Evolutionary conservation across 257 asterid species (phyloP).

Genomic region (Echium plantagineum): DNA sequence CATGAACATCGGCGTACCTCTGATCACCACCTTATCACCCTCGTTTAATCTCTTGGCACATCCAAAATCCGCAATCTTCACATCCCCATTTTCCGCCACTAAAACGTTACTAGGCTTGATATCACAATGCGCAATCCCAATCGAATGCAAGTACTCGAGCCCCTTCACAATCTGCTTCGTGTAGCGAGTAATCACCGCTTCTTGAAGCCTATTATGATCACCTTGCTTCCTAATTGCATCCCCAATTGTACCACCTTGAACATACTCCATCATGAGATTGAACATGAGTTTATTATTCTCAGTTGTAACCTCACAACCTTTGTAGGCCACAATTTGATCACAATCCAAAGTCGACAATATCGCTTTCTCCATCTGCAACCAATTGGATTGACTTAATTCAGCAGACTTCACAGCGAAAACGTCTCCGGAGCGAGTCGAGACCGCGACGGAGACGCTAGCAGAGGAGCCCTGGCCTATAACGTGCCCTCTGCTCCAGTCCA

Average conservation of each 20-base stretch:
- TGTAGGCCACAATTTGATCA: slow-evolving; percentile 36
- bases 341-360: slow-evolving; percentile 32
- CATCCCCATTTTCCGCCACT: slow-evolving; percentile 19
- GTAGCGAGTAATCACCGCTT: slow-evolving; percentile 22
- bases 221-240: slow-evolving; percentile 22
- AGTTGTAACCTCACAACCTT: slow-evolving; percentile 30
- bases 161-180: slow-evolving; percentile 37
- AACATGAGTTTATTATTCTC: slow-evolving; percentile 26
- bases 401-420: slow-evolving; percentile 56
- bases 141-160: slow-evolving; percentile 48
- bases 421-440: slow-evolving; percentile 15
- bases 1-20: slow-evolving; percentile 72
- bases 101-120: slow-evolving; percentile 60
- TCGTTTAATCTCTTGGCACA: slow-evolving; percentile 33
- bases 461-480: slow-evolving; percentile 59
- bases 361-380: slow-evolving; percentile 35
- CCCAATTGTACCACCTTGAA: slow-evolving; percentile 30
- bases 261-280: slow-evolving; percentile 51
- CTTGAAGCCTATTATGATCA: slow-evolving; percentile 30
- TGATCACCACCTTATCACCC: slow-evolving; percentile 6
- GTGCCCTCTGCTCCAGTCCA: slow-evolving; percentile 75
- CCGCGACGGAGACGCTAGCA: slow-evolving; percentile 51
- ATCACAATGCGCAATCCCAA: slow-evolving; percentile 66
- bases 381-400: slow-evolving; percentile 32
- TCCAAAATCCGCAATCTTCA: slow-evolving; percentile 64